Percentiles rank a stretch among this genome's conserved stretches.
Conservation (phyloP, 768 basidiomycete genomes). For the Butyriboletus loyo region DNA sequence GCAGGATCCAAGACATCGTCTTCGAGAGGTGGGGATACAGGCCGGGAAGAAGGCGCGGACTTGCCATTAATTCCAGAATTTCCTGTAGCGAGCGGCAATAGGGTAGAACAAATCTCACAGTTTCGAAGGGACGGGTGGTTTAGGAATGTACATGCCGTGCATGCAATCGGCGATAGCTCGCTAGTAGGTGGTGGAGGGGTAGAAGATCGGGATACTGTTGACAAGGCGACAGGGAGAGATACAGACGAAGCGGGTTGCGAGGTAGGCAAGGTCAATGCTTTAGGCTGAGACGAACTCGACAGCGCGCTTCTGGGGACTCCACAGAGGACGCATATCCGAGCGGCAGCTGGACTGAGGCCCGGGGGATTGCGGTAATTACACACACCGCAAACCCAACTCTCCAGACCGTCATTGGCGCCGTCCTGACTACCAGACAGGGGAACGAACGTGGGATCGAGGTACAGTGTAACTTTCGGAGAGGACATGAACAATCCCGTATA, state of each 20-base stretch:
- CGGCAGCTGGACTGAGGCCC: conserved; percentile 64
- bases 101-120: conserved; percentile 87
- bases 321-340: conserved; percentile 75
- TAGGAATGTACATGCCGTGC: conserved; percentile 88
- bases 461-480: conserved; percentile 82
- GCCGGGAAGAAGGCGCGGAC: conserved; percentile 66
- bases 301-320: conserved; percentile 62
- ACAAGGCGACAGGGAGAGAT: conserved; percentile 25
- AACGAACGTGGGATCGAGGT: conserved; percentile 42
- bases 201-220: conserved; percentile 16
- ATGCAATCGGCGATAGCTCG: conserved; percentile 48
- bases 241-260: conserved; percentile 40
- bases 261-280: conserved; percentile 35
- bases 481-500: conserved; percentile 90
- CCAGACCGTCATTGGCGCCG: conserved; percentile 35
- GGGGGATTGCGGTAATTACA: conserved; percentile 83
- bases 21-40: conserved; percentile 45
- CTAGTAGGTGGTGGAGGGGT: conserved; percentile 21
- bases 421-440: conserved; percentile 27
- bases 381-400: conserved; percentile 84
- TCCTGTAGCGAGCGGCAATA: conserved; percentile 43
- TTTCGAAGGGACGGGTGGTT: conserved; percentile 70
- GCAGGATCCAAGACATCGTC: conserved; percentile 27
- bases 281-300: conserved; percentile 24
- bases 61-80: conserved; percentile 36